Base-by-base conservation (phyloP, 2,329 filamentous ascomycete species). In the Colletotrichum sp. region DNA sequence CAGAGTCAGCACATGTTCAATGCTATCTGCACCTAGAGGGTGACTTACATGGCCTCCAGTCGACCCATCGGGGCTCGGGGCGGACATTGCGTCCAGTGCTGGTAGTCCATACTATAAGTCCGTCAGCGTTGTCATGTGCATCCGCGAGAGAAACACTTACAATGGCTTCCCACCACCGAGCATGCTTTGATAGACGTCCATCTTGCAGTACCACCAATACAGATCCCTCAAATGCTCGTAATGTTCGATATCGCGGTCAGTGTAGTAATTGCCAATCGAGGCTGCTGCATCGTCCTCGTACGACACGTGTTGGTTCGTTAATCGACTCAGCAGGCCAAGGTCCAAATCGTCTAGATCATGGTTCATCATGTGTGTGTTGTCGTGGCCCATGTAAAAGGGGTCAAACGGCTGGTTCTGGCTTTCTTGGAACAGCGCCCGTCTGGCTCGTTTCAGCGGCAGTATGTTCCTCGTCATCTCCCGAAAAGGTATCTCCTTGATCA, bases 171-270 rank as follows among this genome's bases (percentile, higher is more conserved):
- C 96, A 10, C 95, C 96, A 78, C 96, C 97, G 28, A 98, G 87
- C 76, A 98, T 91, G 82, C 95, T 96, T 83, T 98, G 96, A 79
- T 96, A 97, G 10, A 94, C 92, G 83, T 98, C 97, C 88, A 98
- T 97, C 84, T 98, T 98, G 80, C 91, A 93, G 82, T 96, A 98
- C 94, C 96, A 98, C 96, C 96, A 99, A 82, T 94, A 97, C 7
- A 98, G 85, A 84, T 98, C 97, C 78, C 94, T 92, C 52, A 97
- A 88, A 18, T 94, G 93, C 80, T 97, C 94, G 80, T 94, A 98
- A 55, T 91, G 93, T 77, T 95, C 93, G 64, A 98, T 89, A 76
- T 98, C 96, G 76, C 86, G 88, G 43, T 89, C 86, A 2, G 89
- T 90, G 58, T 81, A 79, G 24, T 82, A 80, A 67, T 84, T 79